phyloP scores from a whole-genome alignment of 2,329 filamentous ascomycete species.

The Penicillium expansum region DNA sequence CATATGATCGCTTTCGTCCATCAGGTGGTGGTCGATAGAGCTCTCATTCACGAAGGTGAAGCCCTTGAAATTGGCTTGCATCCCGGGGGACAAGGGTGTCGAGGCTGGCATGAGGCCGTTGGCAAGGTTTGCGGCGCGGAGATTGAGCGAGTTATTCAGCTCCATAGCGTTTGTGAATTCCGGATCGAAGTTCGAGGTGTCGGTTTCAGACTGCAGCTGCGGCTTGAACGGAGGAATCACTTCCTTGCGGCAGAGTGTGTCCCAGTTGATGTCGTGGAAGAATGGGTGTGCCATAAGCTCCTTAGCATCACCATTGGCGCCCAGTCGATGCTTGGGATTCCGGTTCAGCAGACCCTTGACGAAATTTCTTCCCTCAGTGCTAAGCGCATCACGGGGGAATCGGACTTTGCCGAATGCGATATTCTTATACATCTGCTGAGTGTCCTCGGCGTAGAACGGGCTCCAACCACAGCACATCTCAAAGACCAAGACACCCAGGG shows the following conservation, averaged over 20 bases:
- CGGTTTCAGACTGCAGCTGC: slow-evolving; percentile 90
- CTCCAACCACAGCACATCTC: slow-evolving; percentile 99
- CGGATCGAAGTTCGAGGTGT: slow-evolving; percentile 97
- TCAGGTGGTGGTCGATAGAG: slow-evolving; percentile 67
- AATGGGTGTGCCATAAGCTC: slow-evolving; percentile 94
- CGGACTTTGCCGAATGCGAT: slow-evolving; percentile 98
- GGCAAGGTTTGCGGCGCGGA: slow-evolving; percentile 81
- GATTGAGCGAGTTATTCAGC: slow-evolving; percentile 82
- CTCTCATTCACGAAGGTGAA: slow-evolving; percentile 99
- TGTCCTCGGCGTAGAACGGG: slow-evolving; percentile 97
- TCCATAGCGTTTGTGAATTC: slow-evolving; percentile 96
- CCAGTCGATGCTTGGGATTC: slow-evolving; percentile 92
- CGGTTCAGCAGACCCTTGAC: slow-evolving; percentile 96
- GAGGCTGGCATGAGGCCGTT: slow-evolving; percentile 78
- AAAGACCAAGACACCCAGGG: slow-evolving; percentile 91
- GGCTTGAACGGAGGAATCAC: slow-evolving; percentile 97
- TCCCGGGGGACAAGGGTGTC: slow-evolving; percentile 88
- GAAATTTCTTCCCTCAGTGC: slow-evolving; percentile 92
- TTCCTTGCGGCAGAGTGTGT: slow-evolving; percentile 79
- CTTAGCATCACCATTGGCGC: slow-evolving; percentile 84
- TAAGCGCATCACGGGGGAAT: slow-evolving; percentile 91
- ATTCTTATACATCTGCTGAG: slow-evolving; percentile 99
- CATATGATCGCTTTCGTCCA: slow-evolving; percentile 40
- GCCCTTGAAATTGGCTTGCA: slow-evolving; percentile 96
- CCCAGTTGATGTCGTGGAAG: slow-evolving; percentile 93